Base-by-base conservation (phyloP, 306 rosid genomes). In the Erythrophleum fordii region DNA sequence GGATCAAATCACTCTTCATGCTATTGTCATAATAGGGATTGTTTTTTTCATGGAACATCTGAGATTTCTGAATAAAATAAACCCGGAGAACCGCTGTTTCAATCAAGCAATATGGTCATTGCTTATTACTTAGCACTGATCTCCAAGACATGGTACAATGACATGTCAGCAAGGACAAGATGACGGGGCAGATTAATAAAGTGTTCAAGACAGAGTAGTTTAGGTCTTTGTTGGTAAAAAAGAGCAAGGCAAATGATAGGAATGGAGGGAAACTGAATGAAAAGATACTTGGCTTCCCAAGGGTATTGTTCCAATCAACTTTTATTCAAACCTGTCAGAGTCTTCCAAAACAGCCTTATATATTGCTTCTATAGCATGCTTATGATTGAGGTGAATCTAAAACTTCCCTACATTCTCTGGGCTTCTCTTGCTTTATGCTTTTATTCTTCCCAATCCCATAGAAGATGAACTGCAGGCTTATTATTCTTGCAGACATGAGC, bases 221-320 rank as follows among this genome's bases (percentile, higher is more conserved):
- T 72, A 14, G 87, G 89, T 89, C 77, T 81, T 75, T 81, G 88
- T 86, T 85, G 87, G 94, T 84, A 74, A 81, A 86, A 86, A 91
- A 84, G 87, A 82, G 82, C 79, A 69, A 60, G 85, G 74, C 86
- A 89, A 79, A 80, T 89, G 89, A 88, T 87, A 82, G 88, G 83
- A 74, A 75, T 83, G 71, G 82, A 65, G 60, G 88, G 83, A 78
- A 89, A 80, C 83, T 60, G 80, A 80, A 83, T 68, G 89, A 68
- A 85, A 93, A 95, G 91, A 90, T 91, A 86, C 97, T 89, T 95
- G 91, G 88, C 95, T 95, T 92, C 95, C 90, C 93, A 83, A 92
- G 88, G 88, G 78, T 79, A 79, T 77, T 85, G 93, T 95, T 94
- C 94, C 93, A 87, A 81, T 78, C 76, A 88, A 87, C 97, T 90